Conservation (phyloP, 2,329 filamentous ascomycete genomes). For the Penicillium sp. region DNA sequence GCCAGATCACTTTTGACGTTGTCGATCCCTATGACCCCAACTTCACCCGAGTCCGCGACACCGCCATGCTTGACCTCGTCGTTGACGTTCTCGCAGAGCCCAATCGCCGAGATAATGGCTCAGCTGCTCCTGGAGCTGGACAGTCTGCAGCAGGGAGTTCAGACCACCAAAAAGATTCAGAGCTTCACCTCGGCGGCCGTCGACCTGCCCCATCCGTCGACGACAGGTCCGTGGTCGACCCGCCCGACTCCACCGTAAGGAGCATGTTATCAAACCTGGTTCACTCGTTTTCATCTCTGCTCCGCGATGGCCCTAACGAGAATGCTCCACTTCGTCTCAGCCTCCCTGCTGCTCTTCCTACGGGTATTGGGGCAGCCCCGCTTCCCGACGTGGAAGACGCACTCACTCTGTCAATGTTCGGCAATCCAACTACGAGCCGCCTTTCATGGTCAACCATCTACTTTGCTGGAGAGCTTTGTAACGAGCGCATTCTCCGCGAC, state of each 20-base stretch:
- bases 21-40: constrained; percentile 65
- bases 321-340: constrained; percentile 35
- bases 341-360: constrained; percentile 48
- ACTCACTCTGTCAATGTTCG: constrained; percentile 25
- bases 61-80: constrained; percentile 67
- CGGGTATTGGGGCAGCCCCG: constrained; percentile 57
- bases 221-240: constrained; percentile 23
- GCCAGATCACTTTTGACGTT: constrained; percentile 68
- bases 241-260: constrained; percentile 35
- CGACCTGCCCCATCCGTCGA: constrained; percentile 22
- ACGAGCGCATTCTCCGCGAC: constrained; percentile 49
- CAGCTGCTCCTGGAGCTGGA: constrained; percentile 27
- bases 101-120: constrained; percentile 31
- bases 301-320: constrained; percentile 41
- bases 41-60: constrained; percentile 72
- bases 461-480: constrained; percentile 64
- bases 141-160: constrained; percentile 21
- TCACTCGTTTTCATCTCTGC: constrained; percentile 48
- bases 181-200: constrained; percentile 15
- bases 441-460: constrained; percentile 68
- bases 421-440: constrained; percentile 41
- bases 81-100: constrained; percentile 50
- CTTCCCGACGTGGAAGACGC: constrained; percentile 62
- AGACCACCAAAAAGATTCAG: constrained; percentile 15
- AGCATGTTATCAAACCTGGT: constrained; percentile 46